A percentile compares a stretch with the other conserved stretches of the same genome.
phyloP scores from a whole-genome alignment of 768 basidiomycete genomes.

The Suillus weaverae region DNA sequence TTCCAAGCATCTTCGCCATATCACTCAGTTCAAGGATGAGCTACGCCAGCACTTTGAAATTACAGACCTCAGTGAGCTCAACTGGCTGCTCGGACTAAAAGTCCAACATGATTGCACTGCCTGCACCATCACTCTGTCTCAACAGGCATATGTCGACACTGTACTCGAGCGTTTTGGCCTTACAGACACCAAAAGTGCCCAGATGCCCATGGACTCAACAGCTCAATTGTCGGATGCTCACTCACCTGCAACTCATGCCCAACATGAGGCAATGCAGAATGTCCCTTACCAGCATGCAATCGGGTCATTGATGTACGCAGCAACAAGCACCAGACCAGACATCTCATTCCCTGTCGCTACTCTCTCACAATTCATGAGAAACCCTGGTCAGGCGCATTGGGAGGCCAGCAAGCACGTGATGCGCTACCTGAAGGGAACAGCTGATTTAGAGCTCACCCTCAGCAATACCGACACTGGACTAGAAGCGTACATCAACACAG shows the following conservation, averaged over 20 bases:
- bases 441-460: neutral
- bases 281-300: slow-evolving; percentile 29
- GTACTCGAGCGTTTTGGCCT: too few species aligned
- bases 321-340: slow-evolving; percentile 36
- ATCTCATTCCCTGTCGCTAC: slow-evolving; percentile 29
- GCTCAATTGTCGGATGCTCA: neutral
- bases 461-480: neutral
- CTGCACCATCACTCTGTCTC: too few species aligned
- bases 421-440: slow-evolving; percentile 13
- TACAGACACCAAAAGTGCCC: neutral
- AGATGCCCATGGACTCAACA: neutral
- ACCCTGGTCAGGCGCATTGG: neutral
- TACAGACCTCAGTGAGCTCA: too few species aligned
- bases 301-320: slow-evolving; percentile 34
- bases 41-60: too few species aligned
- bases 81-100: too few species aligned
- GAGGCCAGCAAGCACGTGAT: slow-evolving; percentile 12
- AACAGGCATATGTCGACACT: too few species aligned
- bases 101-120: too few species aligned
- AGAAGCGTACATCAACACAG: slow-evolving; percentile 22
- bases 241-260: too few species aligned
- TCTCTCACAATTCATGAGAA: neutral
- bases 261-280: neutral
- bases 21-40: too few species aligned
- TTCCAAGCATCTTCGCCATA: too few species aligned